Conservation (phyloP, 345 rosid genomes). For the Citrus unshiu region DNA sequence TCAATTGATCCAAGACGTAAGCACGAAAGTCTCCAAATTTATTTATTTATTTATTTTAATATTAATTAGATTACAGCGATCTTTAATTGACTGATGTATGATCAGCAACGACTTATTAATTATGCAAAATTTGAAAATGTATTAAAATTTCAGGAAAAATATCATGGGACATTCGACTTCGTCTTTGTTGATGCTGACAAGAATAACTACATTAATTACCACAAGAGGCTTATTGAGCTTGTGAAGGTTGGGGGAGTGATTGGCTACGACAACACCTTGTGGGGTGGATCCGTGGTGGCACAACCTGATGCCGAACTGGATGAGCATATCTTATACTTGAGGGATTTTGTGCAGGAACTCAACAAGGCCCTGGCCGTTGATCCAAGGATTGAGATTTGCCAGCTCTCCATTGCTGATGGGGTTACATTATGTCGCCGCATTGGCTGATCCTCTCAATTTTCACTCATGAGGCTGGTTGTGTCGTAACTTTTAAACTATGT, state of each 20-base stretch:
- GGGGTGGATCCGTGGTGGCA: constrained; percentile 53
- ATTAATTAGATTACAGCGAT: background rate
- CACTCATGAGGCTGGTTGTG: no score
- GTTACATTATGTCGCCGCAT: constrained; percentile 87
- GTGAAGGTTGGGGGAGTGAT: constrained; percentile 43
- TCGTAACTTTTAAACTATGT: no score
- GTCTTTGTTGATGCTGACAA: constrained; percentile 54
- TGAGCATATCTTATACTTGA: constrained; percentile 59
- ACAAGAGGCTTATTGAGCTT: constrained; percentile 32
- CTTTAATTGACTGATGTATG: background rate
- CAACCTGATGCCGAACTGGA: constrained; percentile 70
- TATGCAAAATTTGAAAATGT: background rate
- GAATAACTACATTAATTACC: constrained; percentile 26
- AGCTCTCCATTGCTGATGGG: constrained; percentile 93
- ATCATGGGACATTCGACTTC: constrained; percentile 31
- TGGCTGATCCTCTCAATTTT: background rate
- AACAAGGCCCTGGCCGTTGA: constrained; percentile 92
- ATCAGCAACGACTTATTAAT: background rate
- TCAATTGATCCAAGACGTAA: constrained; percentile 67
- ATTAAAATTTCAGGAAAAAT: constrained; percentile 1
- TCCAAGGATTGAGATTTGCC: constrained; percentile 93
- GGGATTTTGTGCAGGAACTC: constrained; percentile 80
- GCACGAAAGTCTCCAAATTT: background rate
- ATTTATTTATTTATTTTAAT: no score
- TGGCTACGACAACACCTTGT: constrained; percentile 94